Percentiles rank a stretch among this genome's conserved stretches.
phyloP scores from a whole-genome alignment of 2,329 filamentous ascomycete species.

The Daldinia eschscholtzii region DNA sequence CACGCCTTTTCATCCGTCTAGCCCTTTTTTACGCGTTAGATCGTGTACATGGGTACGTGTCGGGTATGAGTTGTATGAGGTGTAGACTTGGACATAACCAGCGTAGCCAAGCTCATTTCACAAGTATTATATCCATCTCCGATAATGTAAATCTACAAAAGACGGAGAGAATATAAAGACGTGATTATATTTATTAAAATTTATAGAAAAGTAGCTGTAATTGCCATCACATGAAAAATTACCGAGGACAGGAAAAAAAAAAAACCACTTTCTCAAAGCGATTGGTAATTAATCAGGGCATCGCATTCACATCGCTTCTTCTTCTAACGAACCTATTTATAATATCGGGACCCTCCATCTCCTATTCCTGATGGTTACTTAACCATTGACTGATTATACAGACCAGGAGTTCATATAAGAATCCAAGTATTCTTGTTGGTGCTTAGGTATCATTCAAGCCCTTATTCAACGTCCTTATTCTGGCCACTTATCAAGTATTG shows the following conservation, averaged over 20 bases:
- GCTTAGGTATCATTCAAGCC: slow-evolving; percentile 8
- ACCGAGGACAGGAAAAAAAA: neutral
- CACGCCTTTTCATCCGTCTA: neutral
- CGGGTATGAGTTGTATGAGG: neutral
- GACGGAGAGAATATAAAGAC: too few relatives aligned
- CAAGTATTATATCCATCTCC: neutral
- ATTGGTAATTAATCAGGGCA: neutral
- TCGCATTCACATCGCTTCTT: neutral
- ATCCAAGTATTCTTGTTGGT: neutral
- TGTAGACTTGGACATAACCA: neutral
- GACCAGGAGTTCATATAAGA: neutral
- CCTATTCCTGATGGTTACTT: neutral
- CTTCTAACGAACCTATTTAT: neutral
- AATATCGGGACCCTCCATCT: neutral
- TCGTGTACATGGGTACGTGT: neutral
- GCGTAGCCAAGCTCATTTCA: neutral
- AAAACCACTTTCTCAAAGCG: neutral
- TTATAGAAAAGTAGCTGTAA: too few relatives aligned
- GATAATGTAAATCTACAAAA: neutral
- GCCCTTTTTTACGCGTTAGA: neutral
- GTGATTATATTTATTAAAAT: too few relatives aligned
- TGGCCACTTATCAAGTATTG: neutral
- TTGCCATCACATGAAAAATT: too few relatives aligned
- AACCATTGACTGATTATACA: neutral
- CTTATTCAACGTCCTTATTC: slow-evolving; percentile 1